These are phyloP conservation scores for Colletotrichum neosansevieriae DNA, from an alignment of 2,329 filamentous ascomycete species.

Conservation along the genomic window DNA sequence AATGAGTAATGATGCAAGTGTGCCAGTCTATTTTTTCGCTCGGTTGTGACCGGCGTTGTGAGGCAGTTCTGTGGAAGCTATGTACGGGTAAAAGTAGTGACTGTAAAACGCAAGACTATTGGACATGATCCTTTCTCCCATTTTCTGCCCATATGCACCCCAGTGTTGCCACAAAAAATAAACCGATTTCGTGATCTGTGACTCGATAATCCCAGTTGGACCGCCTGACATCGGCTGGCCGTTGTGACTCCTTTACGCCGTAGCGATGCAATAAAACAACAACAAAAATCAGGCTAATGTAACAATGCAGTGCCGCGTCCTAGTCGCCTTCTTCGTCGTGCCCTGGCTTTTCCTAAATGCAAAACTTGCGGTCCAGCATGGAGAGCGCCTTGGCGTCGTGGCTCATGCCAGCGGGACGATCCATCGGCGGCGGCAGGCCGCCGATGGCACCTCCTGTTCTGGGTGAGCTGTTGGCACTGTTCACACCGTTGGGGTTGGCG, in stretches of 20 bases:
- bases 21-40: slow-evolving; percentile 32
- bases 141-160: slow-evolving; percentile 38
- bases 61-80: slow-evolving; percentile 13
- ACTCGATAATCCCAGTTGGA: slow-evolving; percentile 9
- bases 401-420: slow-evolving; percentile 65
- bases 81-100: slow-evolving; percentile 34
- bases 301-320: slow-evolving; percentile 14
- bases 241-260: slow-evolving; percentile 28
- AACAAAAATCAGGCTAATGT: slow-evolving; percentile 14
- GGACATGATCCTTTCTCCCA: background rate
- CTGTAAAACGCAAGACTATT: slow-evolving; percentile 13
- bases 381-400: slow-evolving; percentile 76
- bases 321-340: no score
- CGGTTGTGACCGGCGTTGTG: background rate
- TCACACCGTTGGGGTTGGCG: slow-evolving; percentile 55
- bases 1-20: background rate
- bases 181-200: slow-evolving; percentile 20
- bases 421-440: slow-evolving; percentile 62
- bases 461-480: slow-evolving; percentile 63
- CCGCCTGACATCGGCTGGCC: slow-evolving; percentile 20
- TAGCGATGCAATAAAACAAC: slow-evolving; percentile 29
- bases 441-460: slow-evolving; percentile 58
- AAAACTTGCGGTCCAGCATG: slow-evolving; percentile 73
- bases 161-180: background rate
- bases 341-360: slow-evolving; percentile 44